phyloP scores from a whole-genome alignment of 176 grass and related monocot genomes.

The Aegilops tauschii region DNA sequence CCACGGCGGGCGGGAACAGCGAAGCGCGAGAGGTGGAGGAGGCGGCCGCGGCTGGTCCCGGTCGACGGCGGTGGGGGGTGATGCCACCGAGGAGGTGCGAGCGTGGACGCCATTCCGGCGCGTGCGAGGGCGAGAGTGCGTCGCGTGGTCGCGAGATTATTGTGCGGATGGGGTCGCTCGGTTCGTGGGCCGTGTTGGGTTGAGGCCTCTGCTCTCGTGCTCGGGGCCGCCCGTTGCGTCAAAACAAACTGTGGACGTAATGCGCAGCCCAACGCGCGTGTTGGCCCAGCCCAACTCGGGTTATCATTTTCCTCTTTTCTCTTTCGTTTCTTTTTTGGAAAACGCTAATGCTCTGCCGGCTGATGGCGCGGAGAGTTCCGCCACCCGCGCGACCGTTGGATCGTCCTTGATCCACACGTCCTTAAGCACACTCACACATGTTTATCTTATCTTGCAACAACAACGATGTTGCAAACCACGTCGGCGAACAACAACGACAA shows the following conservation, averaged over 20 bases:
- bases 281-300: neutral
- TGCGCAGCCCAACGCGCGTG: neutral
- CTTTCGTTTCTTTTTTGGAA: too few relatives aligned
- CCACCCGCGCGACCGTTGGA: too few relatives aligned
- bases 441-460: too few relatives aligned
- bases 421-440: too few relatives aligned
- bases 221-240: neutral
- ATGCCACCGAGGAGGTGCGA: constrained; percentile 21
- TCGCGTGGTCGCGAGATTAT: constrained; percentile 21
- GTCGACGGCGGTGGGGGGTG: constrained; percentile 22
- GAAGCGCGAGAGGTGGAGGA: neutral
- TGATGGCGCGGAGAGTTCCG: too few relatives aligned
- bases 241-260: neutral
- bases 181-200: constrained; percentile 8
- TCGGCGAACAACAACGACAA: too few relatives aligned
- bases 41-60: neutral
- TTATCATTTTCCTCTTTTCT: neutral
- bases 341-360: too few relatives aligned
- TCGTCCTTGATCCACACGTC: too few relatives aligned
- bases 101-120: constrained; percentile 45
- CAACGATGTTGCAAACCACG: too few relatives aligned
- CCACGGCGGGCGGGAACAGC: neutral
- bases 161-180: constrained; percentile 43
- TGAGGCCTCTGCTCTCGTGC: neutral
- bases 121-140: neutral